Evolutionary conservation across 1,139 yeast species (phyloP).

Genomic region (Magnusiomyces sp.): DNA sequence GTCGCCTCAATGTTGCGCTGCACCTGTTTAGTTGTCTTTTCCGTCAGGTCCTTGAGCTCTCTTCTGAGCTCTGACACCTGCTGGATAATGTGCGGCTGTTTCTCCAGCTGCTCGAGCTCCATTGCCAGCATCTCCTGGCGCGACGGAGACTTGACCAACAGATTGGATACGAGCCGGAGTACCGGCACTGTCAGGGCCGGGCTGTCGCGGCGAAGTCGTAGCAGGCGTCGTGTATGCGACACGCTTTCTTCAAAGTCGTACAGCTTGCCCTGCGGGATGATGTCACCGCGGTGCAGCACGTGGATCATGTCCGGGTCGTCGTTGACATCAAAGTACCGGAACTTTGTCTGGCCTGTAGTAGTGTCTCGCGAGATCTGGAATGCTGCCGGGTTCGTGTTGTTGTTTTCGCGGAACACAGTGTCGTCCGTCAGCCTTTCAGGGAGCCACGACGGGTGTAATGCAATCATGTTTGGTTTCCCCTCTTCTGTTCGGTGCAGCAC

Average conservation of each 20-base stretch:
- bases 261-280: conserved; percentile 23
- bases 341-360: no score
- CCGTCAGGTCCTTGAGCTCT: no score
- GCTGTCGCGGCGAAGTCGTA: conserved; percentile 15
- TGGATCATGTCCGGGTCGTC: conserved; percentile 6
- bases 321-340: conserved; percentile 4
- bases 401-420: background rate
- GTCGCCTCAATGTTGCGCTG: background rate
- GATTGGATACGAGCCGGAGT: conserved; percentile 1
- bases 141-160: background rate
- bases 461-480: conserved; percentile 15
- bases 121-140: background rate
- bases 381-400: background rate
- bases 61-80: no score
- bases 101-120: background rate
- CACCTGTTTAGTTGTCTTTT: no score
- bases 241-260: conserved; percentile 27
- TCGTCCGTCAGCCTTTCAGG: conserved; percentile 13
- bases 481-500: conserved; percentile 19
- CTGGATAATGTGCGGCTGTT: background rate
- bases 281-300: conserved; percentile 12
- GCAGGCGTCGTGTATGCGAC: conserved; percentile 22
- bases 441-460: conserved; percentile 20
- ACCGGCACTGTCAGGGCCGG: conserved; percentile 9
- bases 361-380: background rate